phyloP scores from a whole-genome alignment of 2,329 filamentous ascomycete genomes.

The Pseudogymnoascus sp. region DNA sequence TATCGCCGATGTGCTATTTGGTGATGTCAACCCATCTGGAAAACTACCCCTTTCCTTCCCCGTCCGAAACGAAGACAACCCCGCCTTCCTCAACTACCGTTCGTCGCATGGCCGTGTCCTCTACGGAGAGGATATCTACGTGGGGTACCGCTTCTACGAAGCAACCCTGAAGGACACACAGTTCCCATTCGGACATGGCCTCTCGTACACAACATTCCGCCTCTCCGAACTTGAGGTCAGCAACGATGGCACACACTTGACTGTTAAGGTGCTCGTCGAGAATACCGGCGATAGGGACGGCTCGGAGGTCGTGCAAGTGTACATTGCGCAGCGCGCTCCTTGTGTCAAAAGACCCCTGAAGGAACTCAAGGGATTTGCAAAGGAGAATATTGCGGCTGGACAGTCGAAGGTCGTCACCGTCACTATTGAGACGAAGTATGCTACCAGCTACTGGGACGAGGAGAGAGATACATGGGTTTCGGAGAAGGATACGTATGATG shows the following conservation, averaged over 20 bases:
- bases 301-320: constrained; percentile 51
- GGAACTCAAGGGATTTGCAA: constrained; percentile 59
- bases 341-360: constrained; percentile 49
- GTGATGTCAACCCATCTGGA: constrained; percentile 52
- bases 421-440: constrained; percentile 53
- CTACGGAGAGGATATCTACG: constrained; percentile 57
- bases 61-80: constrained; percentile 47
- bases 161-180: constrained; percentile 23
- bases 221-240: constrained; percentile 39
- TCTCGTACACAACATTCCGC: constrained; percentile 64
- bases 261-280: constrained; percentile 42
- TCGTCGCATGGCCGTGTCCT: constrained; percentile 50
- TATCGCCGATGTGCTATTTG: constrained; percentile 56
- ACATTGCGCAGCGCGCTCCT: constrained; percentile 44
- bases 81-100: constrained; percentile 50
- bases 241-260: constrained; percentile 43
- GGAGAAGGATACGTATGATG: constrained; percentile 57
- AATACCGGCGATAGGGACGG: constrained; percentile 53
- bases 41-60: constrained; percentile 56
- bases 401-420: constrained; percentile 52
- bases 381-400: constrained; percentile 54
- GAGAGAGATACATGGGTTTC: constrained; percentile 55
- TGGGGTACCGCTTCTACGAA: constrained; percentile 58
- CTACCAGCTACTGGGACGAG: constrained; percentile 64
- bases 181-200: constrained; percentile 51